phyloP scores from a whole-genome alignment of 805 yeast species.

The Zygosaccharomyces lentus region DNA sequence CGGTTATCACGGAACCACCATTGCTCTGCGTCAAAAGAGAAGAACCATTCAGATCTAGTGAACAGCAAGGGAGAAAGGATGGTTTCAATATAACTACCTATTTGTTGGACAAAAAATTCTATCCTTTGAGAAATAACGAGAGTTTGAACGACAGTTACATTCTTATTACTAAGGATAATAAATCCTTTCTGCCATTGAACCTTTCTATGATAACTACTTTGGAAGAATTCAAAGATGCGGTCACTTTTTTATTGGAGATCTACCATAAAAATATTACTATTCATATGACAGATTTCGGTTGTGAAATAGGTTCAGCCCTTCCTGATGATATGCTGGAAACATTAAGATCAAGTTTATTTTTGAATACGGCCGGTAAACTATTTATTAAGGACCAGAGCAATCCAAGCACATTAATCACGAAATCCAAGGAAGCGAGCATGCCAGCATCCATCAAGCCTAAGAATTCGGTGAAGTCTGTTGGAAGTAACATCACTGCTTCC shows the following conservation, averaged over 20 bases:
- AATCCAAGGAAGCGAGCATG: constrained; percentile 12
- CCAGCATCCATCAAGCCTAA: constrained; percentile 25
- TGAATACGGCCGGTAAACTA: constrained; percentile 30
- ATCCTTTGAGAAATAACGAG: constrained; percentile 30
- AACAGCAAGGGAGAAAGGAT: background rate
- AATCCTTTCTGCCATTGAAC: constrained; percentile 48
- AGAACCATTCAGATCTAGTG: background rate
- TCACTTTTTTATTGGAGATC: constrained; percentile 38
- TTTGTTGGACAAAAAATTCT: constrained; percentile 36
- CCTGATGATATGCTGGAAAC: constrained; percentile 45
- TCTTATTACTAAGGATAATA: constrained; percentile 62
- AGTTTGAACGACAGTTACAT: constrained; percentile 35
- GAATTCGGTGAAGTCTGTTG: constrained; percentile 26
- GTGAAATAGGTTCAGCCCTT: constrained; percentile 52
- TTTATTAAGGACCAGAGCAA: constrained; percentile 29
- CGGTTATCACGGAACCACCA: constrained; percentile 3
- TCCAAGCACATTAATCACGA: constrained; percentile 16
- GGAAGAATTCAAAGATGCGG: constrained; percentile 38
- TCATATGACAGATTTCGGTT: constrained; percentile 66
- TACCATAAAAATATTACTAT: constrained; percentile 34
- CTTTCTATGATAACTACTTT: constrained; percentile 31
- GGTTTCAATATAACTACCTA: constrained; percentile 12
- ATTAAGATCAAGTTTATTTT: constrained; percentile 36
- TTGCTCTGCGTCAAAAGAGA: background rate
- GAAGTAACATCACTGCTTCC: constrained; percentile 25